phyloP scores from a whole-genome alignment of 805 yeast species.

The Ogataea neopini region DNA sequence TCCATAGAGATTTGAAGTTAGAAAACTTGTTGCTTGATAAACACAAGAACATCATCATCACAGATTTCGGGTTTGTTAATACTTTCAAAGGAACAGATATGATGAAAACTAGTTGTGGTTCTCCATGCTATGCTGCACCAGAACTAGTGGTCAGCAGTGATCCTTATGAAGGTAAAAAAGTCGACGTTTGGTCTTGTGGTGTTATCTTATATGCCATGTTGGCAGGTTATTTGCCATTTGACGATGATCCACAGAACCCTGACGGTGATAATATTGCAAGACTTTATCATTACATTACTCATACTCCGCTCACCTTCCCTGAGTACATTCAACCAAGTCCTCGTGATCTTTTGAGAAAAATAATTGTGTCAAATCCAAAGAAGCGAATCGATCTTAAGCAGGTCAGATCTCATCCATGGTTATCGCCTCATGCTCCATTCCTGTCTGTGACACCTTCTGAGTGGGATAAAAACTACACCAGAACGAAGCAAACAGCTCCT shows the following conservation, averaged over 20 bases:
- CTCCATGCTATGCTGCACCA: constrained; percentile 99
- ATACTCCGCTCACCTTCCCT: constrained; percentile 91
- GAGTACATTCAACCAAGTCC: constrained; percentile 90
- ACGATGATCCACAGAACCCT: constrained; percentile 95
- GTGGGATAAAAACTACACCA: constrained; percentile 73
- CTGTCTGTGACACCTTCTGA: constrained; percentile 82
- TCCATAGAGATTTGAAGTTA: constrained; percentile 75
- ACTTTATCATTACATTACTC: constrained; percentile 86
- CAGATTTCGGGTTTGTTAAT: constrained; percentile 95
- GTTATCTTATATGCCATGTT: constrained; percentile 94
- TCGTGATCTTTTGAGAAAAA: constrained; percentile 82
- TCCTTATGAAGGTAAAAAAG: constrained; percentile 90
- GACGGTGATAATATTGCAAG: constrained; percentile 93
- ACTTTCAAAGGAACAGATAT: constrained; percentile 71
- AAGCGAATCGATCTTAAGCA: constrained; percentile 68
- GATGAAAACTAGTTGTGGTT: constrained; percentile 95
- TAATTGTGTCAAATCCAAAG: constrained; percentile 81
- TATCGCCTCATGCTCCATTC: constrained; percentile 79
- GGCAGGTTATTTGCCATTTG: constrained; percentile 96
- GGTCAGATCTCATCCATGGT: constrained; percentile 84
- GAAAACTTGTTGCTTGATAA: constrained; percentile 79
- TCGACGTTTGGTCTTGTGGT: constrained; percentile 97
- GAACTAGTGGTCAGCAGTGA: constrained; percentile 86
- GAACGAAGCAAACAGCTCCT: constrained; percentile 33
- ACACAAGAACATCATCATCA: constrained; percentile 80